Conservation (phyloP, 164 flowering plant species). For the Santalum album region DNA sequence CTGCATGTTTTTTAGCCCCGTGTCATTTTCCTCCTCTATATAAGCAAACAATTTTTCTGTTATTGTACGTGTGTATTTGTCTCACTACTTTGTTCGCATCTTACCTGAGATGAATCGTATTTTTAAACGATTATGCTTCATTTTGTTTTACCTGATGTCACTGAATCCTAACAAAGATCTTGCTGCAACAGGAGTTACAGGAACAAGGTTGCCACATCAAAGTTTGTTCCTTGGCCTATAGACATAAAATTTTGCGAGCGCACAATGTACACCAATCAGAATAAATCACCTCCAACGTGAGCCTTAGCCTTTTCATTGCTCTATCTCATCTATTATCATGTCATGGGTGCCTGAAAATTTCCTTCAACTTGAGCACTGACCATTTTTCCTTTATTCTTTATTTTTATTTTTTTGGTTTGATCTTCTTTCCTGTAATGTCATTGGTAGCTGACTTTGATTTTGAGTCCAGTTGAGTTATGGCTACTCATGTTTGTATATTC, state of each 20-base stretch:
- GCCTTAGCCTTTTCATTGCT: conserved; percentile 2
- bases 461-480: background rate
- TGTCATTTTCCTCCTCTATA: no score
- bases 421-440: background rate
- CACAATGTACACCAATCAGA: conserved; percentile 42
- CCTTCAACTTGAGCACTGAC: background rate
- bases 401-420: no score
- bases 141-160: background rate
- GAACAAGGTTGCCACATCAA: conserved; percentile 54
- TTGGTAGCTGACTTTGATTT: background rate
- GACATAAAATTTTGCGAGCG: conserved; percentile 90
- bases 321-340: background rate
- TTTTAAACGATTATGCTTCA: no score
- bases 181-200: conserved; percentile 61
- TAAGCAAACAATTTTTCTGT: no score
- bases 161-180: conserved; percentile 1
- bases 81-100: no score
- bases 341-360: background rate
- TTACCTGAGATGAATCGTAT: no score
- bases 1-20: no score
- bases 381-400: no score
- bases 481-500: background rate
- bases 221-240: conserved; percentile 75
- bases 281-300: conserved; percentile 70
- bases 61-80: no score